Evolutionary conservation across 1,139 yeast species (phyloP).

Genomic region (Geotrichum cucujoidarum): DNA sequence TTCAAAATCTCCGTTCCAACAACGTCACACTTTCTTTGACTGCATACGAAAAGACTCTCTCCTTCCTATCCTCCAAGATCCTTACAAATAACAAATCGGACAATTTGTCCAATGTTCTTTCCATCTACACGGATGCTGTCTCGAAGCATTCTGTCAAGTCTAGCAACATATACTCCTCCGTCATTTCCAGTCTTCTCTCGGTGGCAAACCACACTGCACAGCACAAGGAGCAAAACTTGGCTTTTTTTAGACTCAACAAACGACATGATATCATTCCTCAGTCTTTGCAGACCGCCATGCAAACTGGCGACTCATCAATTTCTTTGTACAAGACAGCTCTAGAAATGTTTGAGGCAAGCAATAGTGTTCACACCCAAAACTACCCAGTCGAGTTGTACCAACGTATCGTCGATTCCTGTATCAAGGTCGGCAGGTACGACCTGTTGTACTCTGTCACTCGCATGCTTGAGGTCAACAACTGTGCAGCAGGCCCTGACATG

Average conservation of each 20-base stretch:
- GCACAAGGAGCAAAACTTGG: conserved; percentile 6
- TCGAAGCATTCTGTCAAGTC: conserved; percentile 8
- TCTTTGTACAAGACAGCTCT: conserved; percentile 29
- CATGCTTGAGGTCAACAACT: conserved; percentile 15
- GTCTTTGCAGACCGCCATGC: conserved; percentile 15
- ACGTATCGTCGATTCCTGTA: conserved; percentile 23
- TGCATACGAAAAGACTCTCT: conserved; percentile 9
- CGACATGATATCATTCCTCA: conserved; percentile 20
- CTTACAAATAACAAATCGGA: conserved; percentile 7
- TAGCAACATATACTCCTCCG: conserved; percentile 31
- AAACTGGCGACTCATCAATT: conserved; percentile 22
- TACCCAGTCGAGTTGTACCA: conserved; percentile 23
- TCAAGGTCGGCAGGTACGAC: conserved; percentile 18
- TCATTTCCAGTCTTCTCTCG: conserved; percentile 29
- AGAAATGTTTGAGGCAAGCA: conserved; percentile 32
- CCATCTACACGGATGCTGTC: conserved; percentile 12
- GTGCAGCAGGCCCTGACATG: conserved; percentile 13
- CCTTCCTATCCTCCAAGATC: conserved; percentile 2
- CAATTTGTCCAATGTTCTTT: conserved; percentile 10
- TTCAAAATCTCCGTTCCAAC: conserved; percentile 1
- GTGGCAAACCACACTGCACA: conserved; percentile 23
- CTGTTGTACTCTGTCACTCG: conserved; percentile 15
- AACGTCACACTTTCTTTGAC: conserved; percentile 6
- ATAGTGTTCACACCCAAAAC: conserved; percentile 24
- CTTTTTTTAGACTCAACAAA: conserved; percentile 13